A percentile compares a stretch with the other conserved stretches of the same genome.
Evolutionary conservation across 257 asterid species (phyloP).

Genomic region (Jacaranda mimosifolia): DNA sequence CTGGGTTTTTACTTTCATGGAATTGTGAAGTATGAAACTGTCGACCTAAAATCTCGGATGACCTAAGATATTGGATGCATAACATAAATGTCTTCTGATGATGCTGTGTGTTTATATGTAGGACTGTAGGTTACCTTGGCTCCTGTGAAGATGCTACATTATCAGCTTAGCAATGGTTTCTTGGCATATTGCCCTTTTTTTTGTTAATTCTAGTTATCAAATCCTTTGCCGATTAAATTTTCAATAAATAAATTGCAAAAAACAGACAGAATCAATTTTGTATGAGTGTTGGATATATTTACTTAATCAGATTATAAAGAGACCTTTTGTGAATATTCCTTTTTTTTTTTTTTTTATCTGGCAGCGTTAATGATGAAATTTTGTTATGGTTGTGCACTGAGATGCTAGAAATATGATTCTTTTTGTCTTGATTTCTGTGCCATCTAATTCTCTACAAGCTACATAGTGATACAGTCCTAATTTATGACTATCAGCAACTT

Average conservation of each 20-base stretch:
- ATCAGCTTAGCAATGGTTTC: background rate
- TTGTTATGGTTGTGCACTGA: background rate
- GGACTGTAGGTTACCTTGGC: background rate
- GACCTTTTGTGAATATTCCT: background rate
- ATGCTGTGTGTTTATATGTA: slow-evolving; percentile 1
- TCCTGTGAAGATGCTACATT: slow-evolving; percentile 1
- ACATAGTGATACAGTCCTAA: no score
- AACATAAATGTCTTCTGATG: slow-evolving; percentile 14
- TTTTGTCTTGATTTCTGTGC: background rate
- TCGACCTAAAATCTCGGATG: background rate
- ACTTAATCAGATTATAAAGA: background rate
- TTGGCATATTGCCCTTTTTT: slow-evolving; percentile 10
- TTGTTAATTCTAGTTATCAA: background rate
- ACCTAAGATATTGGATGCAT: background rate
- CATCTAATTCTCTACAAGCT: background rate
- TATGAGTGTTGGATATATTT: background rate
- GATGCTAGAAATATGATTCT: background rate
- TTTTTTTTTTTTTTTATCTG: background rate
- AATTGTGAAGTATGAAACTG: background rate
- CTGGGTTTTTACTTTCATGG: background rate
- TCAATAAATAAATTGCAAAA: background rate
- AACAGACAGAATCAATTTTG: background rate
- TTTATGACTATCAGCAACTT: no score
- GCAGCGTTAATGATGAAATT: slow-evolving; percentile 10
- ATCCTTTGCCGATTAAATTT: background rate